These are phyloP conservation scores for Hypoxylon sp. DNA, from an alignment of 2,329 filamentous ascomycete genomes.

Conservation along the genomic window DNA sequence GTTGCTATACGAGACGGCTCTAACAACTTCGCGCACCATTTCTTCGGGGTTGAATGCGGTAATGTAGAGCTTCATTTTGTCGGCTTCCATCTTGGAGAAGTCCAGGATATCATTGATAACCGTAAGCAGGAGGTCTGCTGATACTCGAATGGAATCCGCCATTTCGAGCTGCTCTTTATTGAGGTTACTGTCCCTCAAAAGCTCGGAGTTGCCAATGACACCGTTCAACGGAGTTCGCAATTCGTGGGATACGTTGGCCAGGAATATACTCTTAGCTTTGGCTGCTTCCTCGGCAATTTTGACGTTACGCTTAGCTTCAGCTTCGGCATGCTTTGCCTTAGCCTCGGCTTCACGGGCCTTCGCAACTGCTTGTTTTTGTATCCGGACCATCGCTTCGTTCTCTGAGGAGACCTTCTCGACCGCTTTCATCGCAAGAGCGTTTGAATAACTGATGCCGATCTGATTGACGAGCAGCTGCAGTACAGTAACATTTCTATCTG, in stretches of 20 bases:
- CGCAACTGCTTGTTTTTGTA: slow-evolving; percentile 80
- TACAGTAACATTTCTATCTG: slow-evolving; percentile 78
- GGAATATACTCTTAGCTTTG: slow-evolving; percentile 85
- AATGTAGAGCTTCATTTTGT: slow-evolving; percentile 85
- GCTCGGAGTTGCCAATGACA: slow-evolving; percentile 89
- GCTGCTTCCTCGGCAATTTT: slow-evolving; percentile 87
- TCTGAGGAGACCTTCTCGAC: slow-evolving; percentile 83
- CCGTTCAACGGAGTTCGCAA: slow-evolving; percentile 87
- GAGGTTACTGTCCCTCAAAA: slow-evolving; percentile 81
- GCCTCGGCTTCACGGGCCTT: slow-evolving; percentile 81
- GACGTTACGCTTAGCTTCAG: slow-evolving; percentile 82
- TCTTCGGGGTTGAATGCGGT: slow-evolving; percentile 77
- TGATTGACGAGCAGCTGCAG: slow-evolving; percentile 82
- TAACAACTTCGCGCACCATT: slow-evolving; percentile 76
- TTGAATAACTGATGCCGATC: slow-evolving; percentile 80
- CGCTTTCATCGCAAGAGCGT: slow-evolving; percentile 76
- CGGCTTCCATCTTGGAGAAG: slow-evolving; percentile 93
- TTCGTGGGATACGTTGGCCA: slow-evolving; percentile 86
- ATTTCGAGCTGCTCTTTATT: slow-evolving; percentile 85
- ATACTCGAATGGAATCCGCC: slow-evolving; percentile 88
- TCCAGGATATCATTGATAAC: slow-evolving; percentile 98
- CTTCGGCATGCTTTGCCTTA: slow-evolving; percentile 83
- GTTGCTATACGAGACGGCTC: slow-evolving; percentile 77
- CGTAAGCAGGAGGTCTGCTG: slow-evolving; percentile 87
- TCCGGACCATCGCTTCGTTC: slow-evolving; percentile 82